Evolutionary conservation across 768 basidiomycete species (phyloP), one percentile per base, ranked within the genome.

Genomic region (Hortiboletus flavorubellus): DNA sequence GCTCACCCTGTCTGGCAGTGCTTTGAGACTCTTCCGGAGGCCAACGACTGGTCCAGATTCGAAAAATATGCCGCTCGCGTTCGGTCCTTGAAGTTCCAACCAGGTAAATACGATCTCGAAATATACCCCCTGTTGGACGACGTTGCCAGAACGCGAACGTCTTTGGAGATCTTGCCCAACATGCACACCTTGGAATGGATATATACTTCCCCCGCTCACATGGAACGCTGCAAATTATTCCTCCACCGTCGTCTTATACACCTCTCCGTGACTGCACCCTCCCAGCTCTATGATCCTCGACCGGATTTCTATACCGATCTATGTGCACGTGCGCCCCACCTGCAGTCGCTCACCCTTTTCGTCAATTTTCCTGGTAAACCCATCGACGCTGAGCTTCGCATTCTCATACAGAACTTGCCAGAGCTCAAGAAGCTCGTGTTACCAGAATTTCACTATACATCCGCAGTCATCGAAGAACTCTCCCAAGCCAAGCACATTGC

Each of bases 31-130:
- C 64, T 68, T 7, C 80, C 75, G 30, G 72, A 78, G 29, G 67
- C 78, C 12, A 72, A 61, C 14, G 81, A 83, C 69, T 87, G 85
- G 86, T 65, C 64, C 21, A 71, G 78, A 33, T 83, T 85, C 61
- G 73, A 79, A 53, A 76, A 73, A 42, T 87, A 86, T 57, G 76
- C 75, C n/a, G 61, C 68, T 16, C 78, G 80, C 44, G 76, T 85
- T 18, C 75, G 82, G 12, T 66, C 60, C 4, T 51, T 84, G 29
- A 61, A 54, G 42, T 63, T 63, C 49, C 38, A 29, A 2, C 41
- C 54, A 2, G 14, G 31, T 21, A 64, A 60, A 46, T 52, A 67
- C 48, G 49, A 59, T 29, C 53, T 52, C 12, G 61, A 57, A n/a
- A 51, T 60, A 15, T 54, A 21, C 23, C 51, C 61, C 23, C 26